Evolutionary conservation across 176 grass and related monocot genomes (phyloP).

Genomic region (Themeda triandra): DNA sequence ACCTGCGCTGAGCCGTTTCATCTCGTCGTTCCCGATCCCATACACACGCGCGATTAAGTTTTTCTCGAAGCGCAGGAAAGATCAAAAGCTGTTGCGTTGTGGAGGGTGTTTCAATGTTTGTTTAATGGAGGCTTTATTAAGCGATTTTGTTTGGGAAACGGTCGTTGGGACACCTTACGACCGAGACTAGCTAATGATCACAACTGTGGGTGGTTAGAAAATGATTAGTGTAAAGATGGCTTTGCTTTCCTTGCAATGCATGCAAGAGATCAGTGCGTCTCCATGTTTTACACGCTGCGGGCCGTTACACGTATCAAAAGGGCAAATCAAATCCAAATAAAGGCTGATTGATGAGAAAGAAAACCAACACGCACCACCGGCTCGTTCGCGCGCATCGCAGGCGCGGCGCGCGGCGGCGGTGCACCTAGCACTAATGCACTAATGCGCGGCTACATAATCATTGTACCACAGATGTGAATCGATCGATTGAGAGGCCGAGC

Average conservation of each 20-base stretch:
- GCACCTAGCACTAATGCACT: slow-evolving; percentile 28
- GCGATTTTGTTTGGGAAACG: too few species aligned
- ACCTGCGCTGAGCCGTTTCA: too few species aligned
- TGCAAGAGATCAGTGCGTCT: background rate
- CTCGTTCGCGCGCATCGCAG: background rate
- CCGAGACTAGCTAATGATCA: too few species aligned
- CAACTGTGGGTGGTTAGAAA: background rate
- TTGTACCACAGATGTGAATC: slow-evolving; percentile 32
- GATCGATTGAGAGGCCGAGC: background rate
- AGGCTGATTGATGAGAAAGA: background rate
- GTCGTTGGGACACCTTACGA: too few species aligned
- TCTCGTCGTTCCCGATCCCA: too few species aligned
- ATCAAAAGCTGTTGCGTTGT: too few species aligned
- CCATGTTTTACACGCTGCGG: background rate
- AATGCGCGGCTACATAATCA: slow-evolving; percentile 33
- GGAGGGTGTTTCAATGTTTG: too few species aligned
- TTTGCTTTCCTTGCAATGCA: slow-evolving; percentile 54
- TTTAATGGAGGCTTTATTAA: too few species aligned
- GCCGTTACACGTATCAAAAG: background rate
- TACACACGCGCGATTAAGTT: too few species aligned
- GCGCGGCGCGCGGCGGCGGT: background rate
- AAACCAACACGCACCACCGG: background rate
- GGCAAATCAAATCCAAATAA: background rate
- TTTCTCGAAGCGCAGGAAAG: too few species aligned
- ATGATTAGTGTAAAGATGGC: background rate